Percentiles rank a stretch among this genome's conserved stretches.
Conservation (phyloP, 768 basidiomycete genomes). For the Hirschioporus abietinus region DNA sequence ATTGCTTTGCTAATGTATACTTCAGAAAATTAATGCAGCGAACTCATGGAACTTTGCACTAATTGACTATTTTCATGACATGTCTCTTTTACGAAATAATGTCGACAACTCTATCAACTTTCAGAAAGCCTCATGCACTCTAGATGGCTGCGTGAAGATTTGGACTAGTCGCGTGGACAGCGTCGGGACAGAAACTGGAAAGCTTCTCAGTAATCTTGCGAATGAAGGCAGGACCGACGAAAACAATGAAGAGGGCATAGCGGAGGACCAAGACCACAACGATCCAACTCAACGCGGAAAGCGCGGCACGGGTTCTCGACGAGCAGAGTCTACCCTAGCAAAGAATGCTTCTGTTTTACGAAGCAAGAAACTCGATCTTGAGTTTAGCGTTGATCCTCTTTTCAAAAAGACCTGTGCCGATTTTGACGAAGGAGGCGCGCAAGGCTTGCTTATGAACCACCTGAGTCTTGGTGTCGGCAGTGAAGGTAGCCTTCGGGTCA, state of each 20-base stretch:
- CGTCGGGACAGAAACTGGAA: constrained; percentile 94
- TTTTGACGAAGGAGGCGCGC: constrained; percentile 97
- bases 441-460: constrained; percentile 96
- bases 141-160: constrained; percentile 99
- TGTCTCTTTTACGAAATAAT: constrained; percentile 90
- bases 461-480: constrained; percentile 69
- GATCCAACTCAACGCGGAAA: constrained; percentile 58
- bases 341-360: constrained; percentile 76
- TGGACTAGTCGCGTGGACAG: constrained; percentile 98
- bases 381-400: constrained; percentile 93
- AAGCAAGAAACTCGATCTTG: constrained; percentile 91
- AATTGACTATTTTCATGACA: constrained; percentile 98
- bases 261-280: constrained; percentile 50
- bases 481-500: constrained; percentile 81
- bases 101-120: constrained; percentile 97
- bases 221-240: constrained; percentile 53
- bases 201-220: constrained; percentile 84
- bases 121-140: constrained; percentile 94
- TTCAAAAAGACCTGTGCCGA: constrained; percentile 98
- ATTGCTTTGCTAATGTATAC: constrained; percentile 13
- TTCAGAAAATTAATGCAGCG: constrained; percentile 94
- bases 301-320: constrained; percentile 38
- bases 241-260: constrained; percentile 55
- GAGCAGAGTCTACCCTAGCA: constrained; percentile 82
- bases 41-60: constrained; percentile 98